These are phyloP conservation scores for Aspergillus sclerotioniger DNA, from an alignment of 495 filamentous ascomycete genomes.

Conservation along the genomic window DNA sequence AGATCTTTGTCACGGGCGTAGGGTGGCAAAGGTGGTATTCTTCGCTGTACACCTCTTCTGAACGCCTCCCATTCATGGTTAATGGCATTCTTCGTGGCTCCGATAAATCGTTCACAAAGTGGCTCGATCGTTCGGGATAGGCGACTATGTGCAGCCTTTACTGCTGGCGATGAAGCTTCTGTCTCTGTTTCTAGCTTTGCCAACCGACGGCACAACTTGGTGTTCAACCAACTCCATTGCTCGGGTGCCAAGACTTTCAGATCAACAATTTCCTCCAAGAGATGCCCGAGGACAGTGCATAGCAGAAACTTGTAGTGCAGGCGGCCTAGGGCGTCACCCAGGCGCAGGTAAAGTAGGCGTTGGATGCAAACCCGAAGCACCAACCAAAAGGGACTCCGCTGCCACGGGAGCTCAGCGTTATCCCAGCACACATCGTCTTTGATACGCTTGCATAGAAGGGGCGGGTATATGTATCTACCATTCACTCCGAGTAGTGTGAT, in stretches of 20 bases:
- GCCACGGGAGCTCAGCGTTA: constrained; percentile 52
- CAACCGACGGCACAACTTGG: constrained; percentile 60
- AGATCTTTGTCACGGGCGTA: constrained; percentile 29
- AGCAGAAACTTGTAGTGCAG: constrained; percentile 59
- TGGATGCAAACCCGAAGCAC: constrained; percentile 55
- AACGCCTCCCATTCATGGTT: constrained; percentile 27
- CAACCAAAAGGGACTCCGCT: constrained; percentile 56
- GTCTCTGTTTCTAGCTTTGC: constrained; percentile 55
- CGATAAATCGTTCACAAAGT: constrained; percentile 27
- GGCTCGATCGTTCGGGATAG: constrained; percentile 21
- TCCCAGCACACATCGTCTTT: constrained; percentile 56
- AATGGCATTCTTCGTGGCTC: constrained; percentile 14
- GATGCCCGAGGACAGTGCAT: constrained; percentile 36
- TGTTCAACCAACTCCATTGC: constrained; percentile 35
- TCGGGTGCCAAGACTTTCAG: constrained; percentile 27
- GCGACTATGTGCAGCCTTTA: constrained; percentile 9
- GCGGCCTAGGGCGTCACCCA: constrained; percentile 48
- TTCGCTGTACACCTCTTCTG: constrained; percentile 26
- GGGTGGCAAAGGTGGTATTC: constrained; percentile 38
- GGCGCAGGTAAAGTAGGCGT: constrained; percentile 41
- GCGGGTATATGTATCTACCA: constrained; percentile 33
- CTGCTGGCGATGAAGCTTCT: not conserved
- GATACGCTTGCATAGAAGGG: constrained; percentile 52
- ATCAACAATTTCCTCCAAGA: constrained; percentile 39
- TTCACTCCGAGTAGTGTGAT: constrained; percentile 55